These are phyloP conservation scores for Clitopilus hobsonii DNA, from an alignment of 768 basidiomycete genomes.

Conservation along the genomic window DNA sequence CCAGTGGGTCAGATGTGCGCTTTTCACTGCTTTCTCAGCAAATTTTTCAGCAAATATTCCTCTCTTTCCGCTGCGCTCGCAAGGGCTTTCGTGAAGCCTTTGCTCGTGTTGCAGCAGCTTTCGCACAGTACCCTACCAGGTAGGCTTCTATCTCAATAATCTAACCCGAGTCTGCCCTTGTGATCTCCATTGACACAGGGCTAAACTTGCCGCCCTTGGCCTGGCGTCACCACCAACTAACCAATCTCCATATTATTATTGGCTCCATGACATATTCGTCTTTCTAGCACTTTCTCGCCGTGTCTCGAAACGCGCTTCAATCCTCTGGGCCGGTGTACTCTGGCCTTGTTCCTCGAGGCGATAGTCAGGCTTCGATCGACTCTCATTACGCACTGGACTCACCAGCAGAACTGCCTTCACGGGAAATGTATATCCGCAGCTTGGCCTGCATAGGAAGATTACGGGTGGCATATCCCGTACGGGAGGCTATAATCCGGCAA, in stretches of 20 bases:
- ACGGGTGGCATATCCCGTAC: neutral
- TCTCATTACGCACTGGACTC: neutral
- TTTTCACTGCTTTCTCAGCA: conserved; percentile 5
- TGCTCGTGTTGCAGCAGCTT: neutral
- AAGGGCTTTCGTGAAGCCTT: neutral
- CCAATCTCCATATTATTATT: neutral
- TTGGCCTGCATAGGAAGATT: neutral
- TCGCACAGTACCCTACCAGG: neutral
- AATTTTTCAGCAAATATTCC: conserved; percentile 1
- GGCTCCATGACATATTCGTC: neutral
- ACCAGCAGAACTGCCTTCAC: neutral
- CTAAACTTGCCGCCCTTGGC: neutral
- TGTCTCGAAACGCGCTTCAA: neutral
- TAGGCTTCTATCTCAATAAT: neutral
- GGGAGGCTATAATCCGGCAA: neutral
- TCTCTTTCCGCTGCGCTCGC: conserved; percentile 12
- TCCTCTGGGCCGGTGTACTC: neutral
- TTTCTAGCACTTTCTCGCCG: neutral
- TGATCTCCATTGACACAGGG: neutral
- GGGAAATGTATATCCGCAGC: neutral
- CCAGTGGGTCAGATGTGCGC: conserved; percentile 5
- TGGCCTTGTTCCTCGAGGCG: neutral
- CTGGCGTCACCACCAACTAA: neutral
- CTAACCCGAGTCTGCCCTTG: neutral
- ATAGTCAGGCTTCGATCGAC: neutral